Evolutionary conservation across 371 early-diverging fungal species (phyloP), one percentile per base, ranked within the genome.

Genomic region (Mucor lusitanicus): DNA sequence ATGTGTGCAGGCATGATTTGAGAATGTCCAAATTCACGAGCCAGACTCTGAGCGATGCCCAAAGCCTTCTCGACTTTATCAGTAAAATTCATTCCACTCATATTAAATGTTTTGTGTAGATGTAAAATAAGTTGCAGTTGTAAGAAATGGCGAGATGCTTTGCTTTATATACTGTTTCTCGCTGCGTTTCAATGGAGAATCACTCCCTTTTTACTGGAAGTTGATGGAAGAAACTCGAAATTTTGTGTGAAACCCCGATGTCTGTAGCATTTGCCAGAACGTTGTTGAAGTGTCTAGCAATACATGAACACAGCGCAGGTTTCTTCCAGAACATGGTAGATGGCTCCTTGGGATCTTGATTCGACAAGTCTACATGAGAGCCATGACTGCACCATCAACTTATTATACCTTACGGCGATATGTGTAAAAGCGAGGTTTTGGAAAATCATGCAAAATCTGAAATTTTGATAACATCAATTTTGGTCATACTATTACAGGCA

Each of bases 1-100:
- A 98, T 67, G 76, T 98, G 98, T 5, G 88, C 82, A 0, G 97
- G 95, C 23, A 86, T 77, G 9, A 98, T 74, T 55, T 93, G 92
- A 25, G 86, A 78, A 79, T 97, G 90, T 21, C 85, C 79, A 75
- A 86, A 90, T 72, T 95, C 95, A 9, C 85, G 84, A 17, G 97
- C 96, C 32, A 91, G 81, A 42, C 83, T 84, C 66, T 91, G 86
- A 13, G 95, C 94, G 19, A 74, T 73, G 6, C 76, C 73, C 59
- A 93, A 69, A 25, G 81, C 78, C 64, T 88, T 90, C 68, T 88
- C 87, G 17, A 94, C 87, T 80, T 95, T 96, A 61, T 97, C 97
- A n/a, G 98, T 97, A 79, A 94, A 96, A 67, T 90, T 84, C 76
- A 87, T 83, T 64, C 83, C 82, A 67, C 79, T 84, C 88, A 84